Evolutionary conservation across 192 early-diverging fungal genomes (phyloP), one percentile per base, ranked within the genome.

Genomic region (Entomortierella chlamydospora): DNA sequence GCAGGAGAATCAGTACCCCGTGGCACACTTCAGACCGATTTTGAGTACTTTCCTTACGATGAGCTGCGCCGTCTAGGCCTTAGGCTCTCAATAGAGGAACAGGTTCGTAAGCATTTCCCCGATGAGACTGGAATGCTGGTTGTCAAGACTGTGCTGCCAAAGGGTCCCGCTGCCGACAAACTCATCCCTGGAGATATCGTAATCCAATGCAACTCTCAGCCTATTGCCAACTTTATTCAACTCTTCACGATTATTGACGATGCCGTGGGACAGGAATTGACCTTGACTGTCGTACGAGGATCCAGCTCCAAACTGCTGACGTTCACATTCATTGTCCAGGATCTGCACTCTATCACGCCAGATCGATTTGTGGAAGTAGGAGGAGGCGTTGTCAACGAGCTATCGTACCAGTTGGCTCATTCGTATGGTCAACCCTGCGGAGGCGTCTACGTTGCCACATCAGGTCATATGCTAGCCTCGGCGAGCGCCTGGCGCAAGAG

Each of bases 331-430:
- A 45, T 30, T 8, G 90, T 93, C 2, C 87, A 95, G 72, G 90
- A 95, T 68, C 73, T 95, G 60, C 91, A 93, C 64, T 82, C 83
- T 3, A 89, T 94, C 34, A 95, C 96, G 6, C 95, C 96, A 1
- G 89, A 93, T 64, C 84, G 91, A 33, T 94, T 92, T 82, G 89
- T 98, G 1, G 91, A 95, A 59, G 88, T 96, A 45, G 96, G 96
- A 55, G 95, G 95, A 52, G 92, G 88, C 33, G 88, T 92, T 55
- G 86, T 94, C 22, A 86, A 94, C 70, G 85, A 92, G 52, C 73
- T 95, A 29, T 91, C 91, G 9, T 94, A 92, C 64, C 91, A 94
- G 64, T 77, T 95, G n/a, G 93, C 93, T 0, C 87, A 91, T 68
- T 84, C 85, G 11, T 91, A 91, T 72, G 85, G 86, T 5, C 82